Evolutionary conservation across 2,329 filamentous ascomycete species (phyloP).

Genomic region (Ophidiomyces ophidiicola): DNA sequence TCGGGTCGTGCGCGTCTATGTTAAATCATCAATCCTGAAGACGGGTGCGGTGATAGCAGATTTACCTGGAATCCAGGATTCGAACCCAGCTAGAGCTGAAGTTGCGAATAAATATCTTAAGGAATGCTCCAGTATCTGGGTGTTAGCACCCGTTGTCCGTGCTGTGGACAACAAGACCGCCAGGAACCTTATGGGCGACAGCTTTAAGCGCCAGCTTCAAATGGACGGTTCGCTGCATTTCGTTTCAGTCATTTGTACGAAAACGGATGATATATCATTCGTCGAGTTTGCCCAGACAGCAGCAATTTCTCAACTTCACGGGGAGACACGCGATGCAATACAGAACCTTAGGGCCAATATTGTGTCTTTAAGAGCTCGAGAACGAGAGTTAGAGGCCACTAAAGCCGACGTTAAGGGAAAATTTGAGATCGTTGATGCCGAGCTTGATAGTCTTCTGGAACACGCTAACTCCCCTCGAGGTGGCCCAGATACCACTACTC

Average conservation of each 20-base stretch:
- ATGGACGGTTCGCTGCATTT: constrained; percentile 44
- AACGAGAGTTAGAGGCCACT: too few species aligned
- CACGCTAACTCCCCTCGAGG: background rate
- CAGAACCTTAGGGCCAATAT: background rate
- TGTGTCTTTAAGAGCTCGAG: background rate
- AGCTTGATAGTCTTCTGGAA: background rate
- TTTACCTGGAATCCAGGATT: constrained; percentile 48
- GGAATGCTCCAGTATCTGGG: constrained; percentile 48
- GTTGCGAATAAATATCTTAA: constrained; percentile 50
- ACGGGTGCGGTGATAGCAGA: constrained; percentile 48
- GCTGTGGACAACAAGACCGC: constrained; percentile 50
- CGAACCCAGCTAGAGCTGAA: constrained; percentile 47
- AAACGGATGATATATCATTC: constrained; percentile 49
- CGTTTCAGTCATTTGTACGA: constrained; percentile 51
- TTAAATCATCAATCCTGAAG: constrained; percentile 39
- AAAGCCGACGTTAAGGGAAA: background rate
- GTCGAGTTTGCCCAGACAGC: constrained; percentile 28
- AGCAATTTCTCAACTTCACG: background rate
- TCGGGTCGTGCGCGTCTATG: constrained; percentile 36
- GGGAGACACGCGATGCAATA: background rate
- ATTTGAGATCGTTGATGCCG: background rate
- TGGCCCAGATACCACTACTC: too few species aligned
- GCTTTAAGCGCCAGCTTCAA: constrained; percentile 48
- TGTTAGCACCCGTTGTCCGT: constrained; percentile 50
- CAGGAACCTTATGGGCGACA: constrained; percentile 43